Percentiles rank a stretch among this genome's conserved stretches.
Conservation (phyloP, 2,329 filamentous ascomycete species). For the Coniochaeta sp. region DNA sequence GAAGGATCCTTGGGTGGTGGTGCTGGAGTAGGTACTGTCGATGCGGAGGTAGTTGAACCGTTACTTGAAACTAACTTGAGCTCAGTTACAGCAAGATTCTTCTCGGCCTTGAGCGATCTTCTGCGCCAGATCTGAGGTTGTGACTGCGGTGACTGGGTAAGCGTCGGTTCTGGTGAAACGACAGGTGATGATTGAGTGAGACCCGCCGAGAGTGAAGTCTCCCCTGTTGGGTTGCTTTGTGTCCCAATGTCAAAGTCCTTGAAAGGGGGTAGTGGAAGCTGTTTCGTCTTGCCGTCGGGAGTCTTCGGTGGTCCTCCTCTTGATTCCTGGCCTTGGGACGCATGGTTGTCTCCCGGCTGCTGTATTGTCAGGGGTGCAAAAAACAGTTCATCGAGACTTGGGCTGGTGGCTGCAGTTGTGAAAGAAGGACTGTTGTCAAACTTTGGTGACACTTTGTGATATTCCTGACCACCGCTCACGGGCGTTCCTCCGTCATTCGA, state of each 20-base stretch:
- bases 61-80: constrained; percentile 42
- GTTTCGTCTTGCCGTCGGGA: neutral
- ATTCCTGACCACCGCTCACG: constrained; percentile 24
- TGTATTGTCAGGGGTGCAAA: constrained; percentile 2
- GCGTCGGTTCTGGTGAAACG: constrained; percentile 6
- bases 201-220: neutral
- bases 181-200: constrained; percentile 4
- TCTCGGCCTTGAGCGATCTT: constrained; percentile 42
- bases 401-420: constrained; percentile 14
- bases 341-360: neutral
- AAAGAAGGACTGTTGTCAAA: constrained; percentile 7
- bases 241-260: neutral
- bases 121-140: constrained; percentile 38
- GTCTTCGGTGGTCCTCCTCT: neutral
- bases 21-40: constrained; percentile 2
- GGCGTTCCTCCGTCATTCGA: constrained; percentile 21
- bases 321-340: neutral
- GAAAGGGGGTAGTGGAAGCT: neutral
- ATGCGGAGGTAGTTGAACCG: constrained; percentile 36
- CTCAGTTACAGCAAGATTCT: constrained; percentile 36
- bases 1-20: constrained; percentile 16
- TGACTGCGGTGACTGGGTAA: constrained; percentile 4
- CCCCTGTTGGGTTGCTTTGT: neutral
- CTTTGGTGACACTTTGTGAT: constrained; percentile 21
- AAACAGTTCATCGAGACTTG: constrained; percentile 7